phyloP scores from a whole-genome alignment of 495 filamentous ascomycete genomes.

The Tirmania nivea region DNA sequence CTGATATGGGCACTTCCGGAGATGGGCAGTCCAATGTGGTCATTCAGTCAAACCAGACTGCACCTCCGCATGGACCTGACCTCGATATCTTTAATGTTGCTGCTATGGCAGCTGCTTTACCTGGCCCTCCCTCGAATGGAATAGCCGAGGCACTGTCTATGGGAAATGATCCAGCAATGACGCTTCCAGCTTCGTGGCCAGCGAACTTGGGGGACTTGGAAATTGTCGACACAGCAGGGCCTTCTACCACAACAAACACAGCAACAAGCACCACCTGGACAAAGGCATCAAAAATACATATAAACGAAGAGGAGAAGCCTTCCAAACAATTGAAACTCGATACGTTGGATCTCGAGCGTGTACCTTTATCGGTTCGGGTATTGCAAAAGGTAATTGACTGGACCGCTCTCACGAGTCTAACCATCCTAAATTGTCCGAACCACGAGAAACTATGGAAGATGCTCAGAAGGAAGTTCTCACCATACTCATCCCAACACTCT shows the following conservation, averaged over 20 bases:
- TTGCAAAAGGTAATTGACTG: conserved; percentile 58
- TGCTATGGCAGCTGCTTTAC: not conserved
- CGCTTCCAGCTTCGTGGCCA: too few species aligned
- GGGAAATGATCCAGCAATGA: too few species aligned
- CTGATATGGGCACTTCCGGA: not conserved
- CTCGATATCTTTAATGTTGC: not conserved
- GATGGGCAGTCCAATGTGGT: not conserved
- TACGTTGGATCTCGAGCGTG: conserved; percentile 63
- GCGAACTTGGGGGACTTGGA: too few species aligned
- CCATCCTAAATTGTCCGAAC: conserved; percentile 55
- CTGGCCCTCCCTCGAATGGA: not conserved
- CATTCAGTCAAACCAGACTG: not conserved
- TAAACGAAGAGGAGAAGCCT: conserved; percentile 8
- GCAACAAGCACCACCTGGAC: not conserved
- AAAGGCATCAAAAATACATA: not conserved
- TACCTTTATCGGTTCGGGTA: conserved; percentile 46
- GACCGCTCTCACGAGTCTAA: conserved; percentile 53
- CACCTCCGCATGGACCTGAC: too few species aligned
- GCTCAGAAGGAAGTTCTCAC: conserved; percentile 49
- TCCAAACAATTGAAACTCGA: conserved; percentile 40
- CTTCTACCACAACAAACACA: not conserved
- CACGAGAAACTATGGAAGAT: conserved; percentile 68
- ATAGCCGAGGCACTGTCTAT: too few species aligned
- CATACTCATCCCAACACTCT: conserved; percentile 14
- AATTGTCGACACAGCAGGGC: not conserved